Evolutionary conservation across 139 green algal species (phyloP).

Genomic region (Micractinium conductrix): DNA sequence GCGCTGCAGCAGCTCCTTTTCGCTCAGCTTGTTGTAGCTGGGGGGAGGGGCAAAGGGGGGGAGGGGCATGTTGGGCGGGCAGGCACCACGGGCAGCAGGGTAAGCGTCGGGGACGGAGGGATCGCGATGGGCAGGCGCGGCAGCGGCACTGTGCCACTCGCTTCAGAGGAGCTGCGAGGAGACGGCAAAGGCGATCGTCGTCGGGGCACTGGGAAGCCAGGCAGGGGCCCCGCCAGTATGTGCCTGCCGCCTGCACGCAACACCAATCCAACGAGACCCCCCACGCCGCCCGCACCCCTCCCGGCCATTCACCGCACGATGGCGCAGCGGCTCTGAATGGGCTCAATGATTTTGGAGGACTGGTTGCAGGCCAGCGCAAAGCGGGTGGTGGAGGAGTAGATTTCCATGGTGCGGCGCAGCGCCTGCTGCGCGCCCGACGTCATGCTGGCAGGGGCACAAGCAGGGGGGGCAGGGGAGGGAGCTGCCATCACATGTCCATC

Average conservation of each 20-base stretch:
- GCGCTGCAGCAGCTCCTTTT: slow-evolving; percentile 89
- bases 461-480: not conserved
- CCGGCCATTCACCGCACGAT: slow-evolving; percentile 85
- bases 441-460: slow-evolving; percentile 71
- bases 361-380: slow-evolving; percentile 98
- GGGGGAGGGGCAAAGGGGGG: not conserved
- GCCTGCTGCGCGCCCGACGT: slow-evolving; percentile 96
- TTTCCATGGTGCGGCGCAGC: slow-evolving; percentile 98
- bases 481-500: slow-evolving; percentile 62
- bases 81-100: not conserved
- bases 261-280: too few species aligned
- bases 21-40: slow-evolving; percentile 71
- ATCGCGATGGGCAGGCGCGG: too few species aligned
- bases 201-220: too few species aligned
- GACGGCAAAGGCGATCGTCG: not conserved
- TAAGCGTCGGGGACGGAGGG: too few species aligned
- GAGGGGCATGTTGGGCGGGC: not conserved
- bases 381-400: slow-evolving; percentile 94
- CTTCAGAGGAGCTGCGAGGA: too few species aligned
- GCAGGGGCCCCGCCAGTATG: too few species aligned
- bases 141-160: too few species aligned
- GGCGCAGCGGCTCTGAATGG: slow-evolving; percentile 98
- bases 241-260: too few species aligned
- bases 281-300: too few species aligned
- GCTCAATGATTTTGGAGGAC: slow-evolving; percentile 97